phyloP scores from a whole-genome alignment of 495 filamentous ascomycete genomes.

The Podospora appendiculata region DNA sequence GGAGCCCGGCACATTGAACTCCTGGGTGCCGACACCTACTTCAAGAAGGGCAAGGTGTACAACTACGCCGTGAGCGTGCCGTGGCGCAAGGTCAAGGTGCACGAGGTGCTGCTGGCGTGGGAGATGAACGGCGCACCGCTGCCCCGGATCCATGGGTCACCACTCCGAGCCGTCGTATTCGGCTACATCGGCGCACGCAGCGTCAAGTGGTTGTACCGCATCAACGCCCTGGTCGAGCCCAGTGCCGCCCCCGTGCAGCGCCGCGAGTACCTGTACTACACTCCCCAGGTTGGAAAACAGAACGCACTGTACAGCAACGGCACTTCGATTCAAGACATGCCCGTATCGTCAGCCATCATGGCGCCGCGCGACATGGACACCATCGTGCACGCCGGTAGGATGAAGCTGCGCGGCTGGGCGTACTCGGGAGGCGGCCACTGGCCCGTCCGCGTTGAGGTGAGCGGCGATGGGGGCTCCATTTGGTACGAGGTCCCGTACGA shows the following conservation, averaged over 20 bases:
- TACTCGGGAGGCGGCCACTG: conserved; percentile 52
- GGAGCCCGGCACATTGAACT: conserved; percentile 55
- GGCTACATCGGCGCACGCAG: conserved; percentile 56
- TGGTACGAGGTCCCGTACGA: conserved; percentile 48
- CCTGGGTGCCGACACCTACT: conserved; percentile 59
- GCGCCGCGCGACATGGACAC: conserved; percentile 43
- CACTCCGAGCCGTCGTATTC: conserved; percentile 52
- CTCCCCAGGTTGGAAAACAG: conserved; percentile 52
- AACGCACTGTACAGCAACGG: conserved; percentile 45
- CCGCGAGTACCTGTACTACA: conserved; percentile 54
- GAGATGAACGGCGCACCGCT: conserved; percentile 64
- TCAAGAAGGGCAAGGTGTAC: conserved; percentile 52
- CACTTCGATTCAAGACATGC: conserved; percentile 58
- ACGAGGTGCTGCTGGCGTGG: conserved; percentile 62
- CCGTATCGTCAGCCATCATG: conserved; percentile 54
- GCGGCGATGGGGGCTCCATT: conserved; percentile 46
- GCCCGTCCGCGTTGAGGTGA: conserved; percentile 52
- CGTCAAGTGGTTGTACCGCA: conserved; percentile 51
- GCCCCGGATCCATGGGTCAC: conserved; percentile 58
- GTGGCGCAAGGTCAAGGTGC: conserved; percentile 53
- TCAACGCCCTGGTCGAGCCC: conserved; percentile 41
- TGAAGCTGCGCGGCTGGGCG: conserved; percentile 49
- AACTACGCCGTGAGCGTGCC: conserved; percentile 60
- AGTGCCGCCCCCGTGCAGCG: conserved; percentile 34
- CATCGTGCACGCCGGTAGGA: conserved; percentile 46